Base-by-base conservation (phyloP, 176 grass and related monocot genomes). In the Thinopyrum elongatum region DNA sequence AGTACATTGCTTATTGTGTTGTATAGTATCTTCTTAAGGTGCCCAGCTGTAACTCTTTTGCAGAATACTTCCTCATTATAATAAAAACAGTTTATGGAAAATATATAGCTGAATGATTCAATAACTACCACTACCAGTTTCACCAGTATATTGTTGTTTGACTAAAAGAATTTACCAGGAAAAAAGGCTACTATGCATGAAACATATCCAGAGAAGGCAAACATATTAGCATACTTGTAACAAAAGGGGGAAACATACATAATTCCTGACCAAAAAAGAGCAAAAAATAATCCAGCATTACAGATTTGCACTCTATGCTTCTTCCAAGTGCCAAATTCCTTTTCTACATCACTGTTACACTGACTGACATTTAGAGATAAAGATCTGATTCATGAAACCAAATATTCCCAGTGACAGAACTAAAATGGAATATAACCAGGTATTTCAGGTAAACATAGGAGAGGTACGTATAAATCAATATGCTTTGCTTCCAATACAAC, bases 41-140 rank as follows among this genome's bases (percentile, higher is more conserved):
- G 61, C 15, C 60, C 60, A 46, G 15, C 7, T 66, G 60, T 46
- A 66, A 80, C 60, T 49, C 59, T 76, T 76, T 74, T 27, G 38
- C 9, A 74, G 25, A 74, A 74, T 74, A 74, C 16, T 35, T 22
- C 44, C 46, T 38, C 23, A 11, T 58, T 72, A 22, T 39, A 58
- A 58, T 23, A 28, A 31, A 66, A 53, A 81, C 7, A 34, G 16
- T 53, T 30, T 28, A 34, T 15, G 42, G 64, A 25, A 74, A 57
- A 6, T 39, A 10, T 28, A 28, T 55, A 71, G 79, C 30, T 65
- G 6, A 71, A 31, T 12, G 30, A 31, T 42, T 69, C 25, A 77
- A 38, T 53, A 49, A 27, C 44, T 21, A 74, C 33, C 36, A 41
- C 28, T 78, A 69, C 33, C 82, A 75, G 74, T 69, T 85, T 35